Conservation (phyloP, 331 rosid genomes). For the Rosa hybrid region DNA sequence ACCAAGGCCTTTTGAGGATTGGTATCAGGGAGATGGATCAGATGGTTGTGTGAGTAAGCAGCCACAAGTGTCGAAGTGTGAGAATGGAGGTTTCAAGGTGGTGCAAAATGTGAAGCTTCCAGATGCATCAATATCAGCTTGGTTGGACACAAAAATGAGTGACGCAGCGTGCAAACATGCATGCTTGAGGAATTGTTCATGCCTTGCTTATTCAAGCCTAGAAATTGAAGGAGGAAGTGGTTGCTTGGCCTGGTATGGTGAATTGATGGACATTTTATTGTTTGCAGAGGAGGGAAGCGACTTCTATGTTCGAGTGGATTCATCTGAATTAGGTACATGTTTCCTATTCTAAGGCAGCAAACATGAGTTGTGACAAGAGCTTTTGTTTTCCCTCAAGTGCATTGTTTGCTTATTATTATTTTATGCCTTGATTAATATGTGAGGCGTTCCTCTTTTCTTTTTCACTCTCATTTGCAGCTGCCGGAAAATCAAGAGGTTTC, state of each 20-base stretch:
- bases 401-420: too few species aligned
- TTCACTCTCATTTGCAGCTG: not conserved
- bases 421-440: too few species aligned
- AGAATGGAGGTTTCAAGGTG: not conserved
- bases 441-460: not conserved
- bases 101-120: not conserved
- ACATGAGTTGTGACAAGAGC: too few species aligned
- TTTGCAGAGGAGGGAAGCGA: constrained; percentile 30
- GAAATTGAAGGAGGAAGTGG: constrained; percentile 29
- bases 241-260: constrained; percentile 26
- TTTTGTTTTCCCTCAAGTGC: too few species aligned
- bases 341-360: too few species aligned
- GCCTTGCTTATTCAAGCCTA: constrained; percentile 44
- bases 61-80: not conserved
- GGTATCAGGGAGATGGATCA: not conserved
- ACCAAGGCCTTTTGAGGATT: not conserved
- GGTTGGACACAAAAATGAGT: not conserved
- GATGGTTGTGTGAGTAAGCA: not conserved
- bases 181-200: constrained; percentile 53
- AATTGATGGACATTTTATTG: constrained; percentile 17
- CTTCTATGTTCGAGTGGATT: constrained; percentile 47
- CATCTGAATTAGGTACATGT: constrained; percentile 23
- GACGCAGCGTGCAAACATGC: not conserved
- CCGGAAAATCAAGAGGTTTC: not conserved
- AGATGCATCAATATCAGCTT: not conserved